phyloP scores from a whole-genome alignment of 2,329 filamentous ascomycete species.

The Fusarium zealandicum region DNA sequence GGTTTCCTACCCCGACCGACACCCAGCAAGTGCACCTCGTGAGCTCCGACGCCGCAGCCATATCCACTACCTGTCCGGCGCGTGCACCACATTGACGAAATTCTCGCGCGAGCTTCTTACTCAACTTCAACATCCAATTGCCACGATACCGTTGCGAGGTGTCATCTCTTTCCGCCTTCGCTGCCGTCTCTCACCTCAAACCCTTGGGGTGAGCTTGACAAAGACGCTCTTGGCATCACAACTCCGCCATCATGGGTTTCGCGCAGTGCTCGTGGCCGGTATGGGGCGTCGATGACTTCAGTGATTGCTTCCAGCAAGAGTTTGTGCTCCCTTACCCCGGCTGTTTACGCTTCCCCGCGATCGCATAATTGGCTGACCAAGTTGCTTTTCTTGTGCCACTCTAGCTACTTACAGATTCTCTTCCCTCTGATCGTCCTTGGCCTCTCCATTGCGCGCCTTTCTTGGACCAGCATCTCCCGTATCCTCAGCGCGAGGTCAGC shows the following conservation, averaged over 20 bases:
- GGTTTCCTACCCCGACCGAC: constrained; percentile 26
- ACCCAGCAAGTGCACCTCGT: constrained; percentile 17
- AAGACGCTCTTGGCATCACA: constrained; percentile 11
- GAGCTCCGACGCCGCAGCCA: constrained; percentile 26
- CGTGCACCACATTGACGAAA: constrained; percentile 24
- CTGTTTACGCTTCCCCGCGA: background rate
- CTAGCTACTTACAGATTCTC: constrained; percentile 66
- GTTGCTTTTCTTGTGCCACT: constrained; percentile 7
- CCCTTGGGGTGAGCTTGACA: constrained; percentile 28
- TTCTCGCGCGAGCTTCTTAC: constrained; percentile 9
- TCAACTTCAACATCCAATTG: constrained; percentile 2
- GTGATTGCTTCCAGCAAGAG: constrained; percentile 70
- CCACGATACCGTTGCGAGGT: constrained; percentile 15
- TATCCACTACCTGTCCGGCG: constrained; percentile 25
- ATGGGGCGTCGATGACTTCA: constrained; percentile 71
- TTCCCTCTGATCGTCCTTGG: constrained; percentile 77
- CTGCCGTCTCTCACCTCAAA: constrained; percentile 17
- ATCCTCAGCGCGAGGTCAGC: constrained; percentile 57
- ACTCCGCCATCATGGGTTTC: constrained; percentile 53
- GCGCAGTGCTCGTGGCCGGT: constrained; percentile 64
- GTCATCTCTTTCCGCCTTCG: constrained; percentile 11
- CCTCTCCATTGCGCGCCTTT: constrained; percentile 73
- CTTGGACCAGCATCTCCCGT: constrained; percentile 63
- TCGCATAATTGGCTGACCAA: constrained; percentile 17
- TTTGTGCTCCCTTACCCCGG: constrained; percentile 52